A percentile compares a stretch with the other conserved stretches of the same genome.
phyloP scores from a whole-genome alignment of 2,329 filamentous ascomycete genomes.

The Seiridium unicorne region DNA sequence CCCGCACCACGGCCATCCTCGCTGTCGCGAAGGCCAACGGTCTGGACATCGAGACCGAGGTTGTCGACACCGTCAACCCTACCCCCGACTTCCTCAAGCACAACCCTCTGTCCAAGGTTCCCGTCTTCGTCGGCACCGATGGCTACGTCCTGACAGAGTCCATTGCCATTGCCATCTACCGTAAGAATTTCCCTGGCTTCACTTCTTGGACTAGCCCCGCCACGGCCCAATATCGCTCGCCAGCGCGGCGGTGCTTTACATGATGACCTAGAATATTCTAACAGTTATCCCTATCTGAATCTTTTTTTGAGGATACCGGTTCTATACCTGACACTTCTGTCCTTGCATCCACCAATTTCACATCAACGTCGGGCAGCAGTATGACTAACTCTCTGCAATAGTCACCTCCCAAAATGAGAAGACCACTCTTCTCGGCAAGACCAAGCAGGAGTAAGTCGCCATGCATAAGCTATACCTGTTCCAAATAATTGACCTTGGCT shows the following conservation, averaged over 20 bases:
- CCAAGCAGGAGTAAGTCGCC: slow-evolving; percentile 86
- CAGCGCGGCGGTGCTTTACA: slow-evolving; percentile 23
- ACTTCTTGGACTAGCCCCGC: slow-evolving; percentile 12
- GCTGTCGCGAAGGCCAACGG: slow-evolving; percentile 97
- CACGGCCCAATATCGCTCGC: not conserved
- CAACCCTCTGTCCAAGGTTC: slow-evolving; percentile 88
- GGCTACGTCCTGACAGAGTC: slow-evolving; percentile 85
- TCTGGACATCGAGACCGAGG: slow-evolving; percentile 83
- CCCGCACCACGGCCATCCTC: slow-evolving; percentile 83
- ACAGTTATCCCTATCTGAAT: slow-evolving; percentile 99
- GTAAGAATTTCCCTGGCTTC: slow-evolving; percentile 55
- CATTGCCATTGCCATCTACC: slow-evolving; percentile 95
- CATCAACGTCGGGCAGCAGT: slow-evolving; percentile 20
- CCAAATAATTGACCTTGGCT: too few relatives aligned
- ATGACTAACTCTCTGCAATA: slow-evolving; percentile 37
- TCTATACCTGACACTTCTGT: slow-evolving; percentile 70
- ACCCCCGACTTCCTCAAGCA: slow-evolving; percentile 77
- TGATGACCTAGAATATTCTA: slow-evolving; percentile 75
- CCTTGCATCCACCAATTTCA: slow-evolving; percentile 17
- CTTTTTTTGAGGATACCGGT: slow-evolving; percentile 56
- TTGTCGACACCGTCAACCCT: slow-evolving; percentile 65
- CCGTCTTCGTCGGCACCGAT: slow-evolving; percentile 88
- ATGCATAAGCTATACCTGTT: too few relatives aligned
- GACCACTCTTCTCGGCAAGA: slow-evolving; percentile 98
- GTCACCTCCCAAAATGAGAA: slow-evolving; percentile 99